These are phyloP conservation scores for Intubia oerlemansii DNA, from an alignment of 2,329 filamentous ascomycete species.

Conservation along the genomic window DNA sequence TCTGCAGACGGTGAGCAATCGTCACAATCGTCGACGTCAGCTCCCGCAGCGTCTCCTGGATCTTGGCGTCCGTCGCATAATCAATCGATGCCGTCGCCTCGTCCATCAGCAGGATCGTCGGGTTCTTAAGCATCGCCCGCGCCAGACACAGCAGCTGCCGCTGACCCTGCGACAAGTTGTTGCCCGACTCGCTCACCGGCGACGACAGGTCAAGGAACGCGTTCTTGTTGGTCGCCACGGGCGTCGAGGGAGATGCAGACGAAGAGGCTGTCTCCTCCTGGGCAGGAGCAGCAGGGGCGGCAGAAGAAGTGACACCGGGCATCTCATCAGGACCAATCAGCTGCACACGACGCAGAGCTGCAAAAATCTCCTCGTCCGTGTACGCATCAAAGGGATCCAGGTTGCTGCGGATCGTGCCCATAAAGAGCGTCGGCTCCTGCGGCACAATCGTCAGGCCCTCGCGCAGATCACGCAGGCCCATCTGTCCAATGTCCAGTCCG, in stretches of 20 bases:
- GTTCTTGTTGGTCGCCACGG: conserved; percentile 61
- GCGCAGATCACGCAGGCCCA: conserved; percentile 82
- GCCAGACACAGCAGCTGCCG: conserved; percentile 87
- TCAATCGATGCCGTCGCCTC: conserved; percentile 96
- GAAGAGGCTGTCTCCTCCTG: too few species aligned
- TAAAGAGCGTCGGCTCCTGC: conserved; percentile 89
- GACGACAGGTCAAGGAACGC: conserved; percentile 76
- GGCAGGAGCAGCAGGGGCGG: too few species aligned
- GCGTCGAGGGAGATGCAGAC: too few species aligned
- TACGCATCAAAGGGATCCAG: conserved; percentile 82
- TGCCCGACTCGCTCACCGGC: conserved; percentile 70
- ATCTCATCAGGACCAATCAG: conserved; percentile 47
- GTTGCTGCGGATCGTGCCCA: conserved; percentile 76
- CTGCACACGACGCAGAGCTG: conserved; percentile 69
- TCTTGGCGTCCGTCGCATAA: conserved; percentile 86
- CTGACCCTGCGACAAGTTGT: conserved; percentile 89
- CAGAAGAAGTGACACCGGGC: neutral
- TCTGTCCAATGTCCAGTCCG: conserved; percentile 68
- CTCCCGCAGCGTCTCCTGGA: conserved; percentile 90
- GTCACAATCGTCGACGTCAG: conserved; percentile 87
- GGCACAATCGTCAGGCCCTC: conserved; percentile 94
- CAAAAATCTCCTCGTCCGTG: conserved; percentile 78
- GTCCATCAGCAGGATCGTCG: conserved; percentile 95
- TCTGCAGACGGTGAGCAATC: conserved; percentile 86
- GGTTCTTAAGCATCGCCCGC: conserved; percentile 73